A percentile compares a stretch with the other conserved stretches of the same genome.
Conservation (phyloP, 2,329 filamentous ascomycete species). For the Eutypa lata region DNA sequence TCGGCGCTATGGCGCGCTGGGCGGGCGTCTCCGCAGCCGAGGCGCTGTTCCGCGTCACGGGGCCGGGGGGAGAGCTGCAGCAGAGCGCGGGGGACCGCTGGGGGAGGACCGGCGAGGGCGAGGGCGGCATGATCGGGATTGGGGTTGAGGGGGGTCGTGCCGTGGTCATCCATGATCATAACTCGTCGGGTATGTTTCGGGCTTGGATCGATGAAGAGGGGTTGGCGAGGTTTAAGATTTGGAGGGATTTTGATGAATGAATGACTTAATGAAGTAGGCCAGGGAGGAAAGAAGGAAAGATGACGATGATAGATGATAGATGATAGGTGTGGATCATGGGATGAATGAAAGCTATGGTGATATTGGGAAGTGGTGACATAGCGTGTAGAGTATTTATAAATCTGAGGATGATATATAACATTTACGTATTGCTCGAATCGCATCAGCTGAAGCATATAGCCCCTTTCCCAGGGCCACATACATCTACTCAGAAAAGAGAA, state of each 20-base stretch:
- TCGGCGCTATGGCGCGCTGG: slow-evolving; percentile 71
- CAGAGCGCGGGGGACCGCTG: slow-evolving; percentile 71
- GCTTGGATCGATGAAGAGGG: slow-evolving; percentile 69
- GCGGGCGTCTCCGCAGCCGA: slow-evolving; percentile 45
- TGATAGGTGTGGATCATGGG: too few relatives aligned
- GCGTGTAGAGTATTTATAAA: too few relatives aligned
- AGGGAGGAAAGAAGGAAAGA: neutral
- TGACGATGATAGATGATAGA: neutral
- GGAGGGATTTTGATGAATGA: slow-evolving; percentile 38
- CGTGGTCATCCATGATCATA: slow-evolving; percentile 71
- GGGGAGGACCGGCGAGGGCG: slow-evolving; percentile 71
- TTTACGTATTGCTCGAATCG: too few relatives aligned
- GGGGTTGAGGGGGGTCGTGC: slow-evolving; percentile 50
- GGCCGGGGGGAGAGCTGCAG: slow-evolving; percentile 70
- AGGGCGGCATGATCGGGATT: slow-evolving; percentile 83
- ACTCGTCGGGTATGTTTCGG: slow-evolving; percentile 85
- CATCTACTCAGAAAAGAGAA: neutral
- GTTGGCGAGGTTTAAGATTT: slow-evolving; percentile 54
- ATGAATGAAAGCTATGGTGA: too few relatives aligned
- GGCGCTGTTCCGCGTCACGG: slow-evolving; percentile 65
- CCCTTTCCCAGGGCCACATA: too few relatives aligned
- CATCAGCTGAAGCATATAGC: too few relatives aligned
- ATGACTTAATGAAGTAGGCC: too few relatives aligned
- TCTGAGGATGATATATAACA: too few relatives aligned
- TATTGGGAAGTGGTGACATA: too few relatives aligned